Base-by-base conservation (phyloP, 805 yeast genomes). In the Maudiozyma turicensis region DNA sequence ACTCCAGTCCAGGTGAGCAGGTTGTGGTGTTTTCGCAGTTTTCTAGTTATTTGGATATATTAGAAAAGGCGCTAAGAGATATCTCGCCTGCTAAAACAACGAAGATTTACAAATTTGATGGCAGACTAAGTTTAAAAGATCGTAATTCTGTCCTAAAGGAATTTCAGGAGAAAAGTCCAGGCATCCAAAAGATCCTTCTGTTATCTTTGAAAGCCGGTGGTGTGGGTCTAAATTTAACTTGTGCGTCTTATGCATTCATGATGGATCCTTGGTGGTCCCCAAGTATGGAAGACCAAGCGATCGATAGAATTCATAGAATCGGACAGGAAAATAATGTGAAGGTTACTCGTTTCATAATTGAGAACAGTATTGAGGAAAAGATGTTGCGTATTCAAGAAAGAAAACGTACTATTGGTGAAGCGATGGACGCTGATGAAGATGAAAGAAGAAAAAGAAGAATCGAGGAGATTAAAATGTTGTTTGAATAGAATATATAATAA, bases 251-350 rank as follows among this genome's bases (percentile, higher is more conserved):
- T 35, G 97, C 95, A 2, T 88, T 81, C 57, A 74, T 90, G 77
- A 84, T 91, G 87, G 97, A 90, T 59, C 96, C 97, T 0, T 90
- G 96, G 93, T 90, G 97, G 97, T 86, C 93, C 32, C 95, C 87
- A 43, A 86, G 95, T 45, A 80, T 84, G 48, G 96, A 88, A 58
- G 87, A 86, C 46, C 96, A 88, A 64, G 96, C 96, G 0, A 86
- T 89, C 51, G 96, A 89, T 66, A 71, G 98, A 58, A 76, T 91
- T 14, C 96, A 90, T 61, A 75, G 98, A 56, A 86, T 91, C 60
- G 97, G 98, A 0, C 98, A 90, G 61, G 70, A 70, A 9, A 76
- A 73, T 29, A 74, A 74, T 40, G 97, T 91, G 11, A 78, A 77
- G 52, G 89, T 90, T 32, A 72, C 79, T 1, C 68, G 97, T 50